phyloP scores from a whole-genome alignment of 192 early-diverging fungal species.

The Backusella macrospora region DNA sequence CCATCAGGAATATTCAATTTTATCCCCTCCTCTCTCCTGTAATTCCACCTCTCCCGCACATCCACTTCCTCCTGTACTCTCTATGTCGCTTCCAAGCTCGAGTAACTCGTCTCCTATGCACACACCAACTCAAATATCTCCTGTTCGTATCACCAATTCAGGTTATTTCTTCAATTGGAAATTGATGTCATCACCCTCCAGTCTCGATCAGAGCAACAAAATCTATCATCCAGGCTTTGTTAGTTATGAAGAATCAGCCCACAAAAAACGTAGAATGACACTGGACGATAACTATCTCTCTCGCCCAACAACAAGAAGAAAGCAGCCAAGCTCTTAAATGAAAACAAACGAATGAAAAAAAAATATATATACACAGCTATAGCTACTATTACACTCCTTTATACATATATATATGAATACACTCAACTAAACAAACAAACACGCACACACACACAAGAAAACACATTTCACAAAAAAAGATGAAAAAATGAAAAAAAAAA shows the following conservation, averaged over 20 bases:
- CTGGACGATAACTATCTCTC: neutral
- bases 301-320: neutral
- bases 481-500: neutral
- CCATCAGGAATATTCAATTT: constrained; percentile 1
- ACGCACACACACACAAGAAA: neutral
- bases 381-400: neutral
- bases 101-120: constrained; percentile 35
- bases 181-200: constrained; percentile 6
- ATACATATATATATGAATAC: neutral
- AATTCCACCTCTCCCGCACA: constrained; percentile 12
- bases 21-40: constrained; percentile 18
- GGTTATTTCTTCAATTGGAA: constrained; percentile 22
- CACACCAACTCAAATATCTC: constrained; percentile 35
- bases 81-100: constrained; percentile 29
- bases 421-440: neutral
- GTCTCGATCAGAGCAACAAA: neutral
- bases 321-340: neutral
- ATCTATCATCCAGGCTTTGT: constrained; percentile 5
- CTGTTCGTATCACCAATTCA: constrained; percentile 11
- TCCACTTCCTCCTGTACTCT: constrained; percentile 29
- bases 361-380: neutral
- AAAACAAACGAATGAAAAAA: constrained; percentile 13
- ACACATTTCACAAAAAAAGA: neutral
- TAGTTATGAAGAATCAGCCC: neutral
- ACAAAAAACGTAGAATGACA: constrained; percentile 12